Evolutionary conservation across 1,284 basidiomycete species (phyloP).

Genomic region (Athelia psychrophila): DNA sequence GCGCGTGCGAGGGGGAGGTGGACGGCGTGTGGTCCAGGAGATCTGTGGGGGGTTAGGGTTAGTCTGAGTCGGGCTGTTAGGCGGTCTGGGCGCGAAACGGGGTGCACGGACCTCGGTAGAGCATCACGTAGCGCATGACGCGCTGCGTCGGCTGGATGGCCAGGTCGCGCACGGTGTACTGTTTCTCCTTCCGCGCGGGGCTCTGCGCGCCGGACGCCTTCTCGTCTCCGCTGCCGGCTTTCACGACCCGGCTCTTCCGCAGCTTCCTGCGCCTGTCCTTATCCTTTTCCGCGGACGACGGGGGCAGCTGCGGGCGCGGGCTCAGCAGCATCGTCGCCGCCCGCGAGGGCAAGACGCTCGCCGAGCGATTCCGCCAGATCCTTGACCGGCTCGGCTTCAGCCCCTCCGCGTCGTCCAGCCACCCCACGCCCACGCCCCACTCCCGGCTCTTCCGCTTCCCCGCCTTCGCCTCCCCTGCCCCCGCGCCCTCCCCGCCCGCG

Average conservation of each 20-base stretch:
- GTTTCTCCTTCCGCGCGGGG: not conserved
- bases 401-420: slow-evolving; percentile 9
- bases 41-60: slow-evolving; percentile 29
- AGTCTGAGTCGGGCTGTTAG: not conserved
- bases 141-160: slow-evolving; percentile 70
- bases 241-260: slow-evolving; percentile 10
- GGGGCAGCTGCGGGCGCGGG: slow-evolving; percentile 5
- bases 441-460: slow-evolving; percentile 11
- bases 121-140: slow-evolving; percentile 65
- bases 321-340: too few species aligned
- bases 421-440: slow-evolving; percentile 19
- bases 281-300: not conserved
- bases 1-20: slow-evolving; percentile 37
- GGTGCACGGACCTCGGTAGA: slow-evolving; percentile 54
- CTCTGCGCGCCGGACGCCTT: slow-evolving; percentile 15
- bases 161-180: slow-evolving; percentile 49
- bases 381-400: slow-evolving; percentile 9
- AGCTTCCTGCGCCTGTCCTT: slow-evolving; percentile 5
- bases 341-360: slow-evolving; percentile 11
- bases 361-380: slow-evolving; percentile 22
- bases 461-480: slow-evolving; percentile 8
- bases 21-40: slow-evolving; percentile 40
- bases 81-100: slow-evolving; percentile 7
- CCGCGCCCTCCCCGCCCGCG: slow-evolving; percentile 16
- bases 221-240: slow-evolving; percentile 3